phyloP scores from a whole-genome alignment of 306 rosid genomes.

The Quercus variabilis region DNA sequence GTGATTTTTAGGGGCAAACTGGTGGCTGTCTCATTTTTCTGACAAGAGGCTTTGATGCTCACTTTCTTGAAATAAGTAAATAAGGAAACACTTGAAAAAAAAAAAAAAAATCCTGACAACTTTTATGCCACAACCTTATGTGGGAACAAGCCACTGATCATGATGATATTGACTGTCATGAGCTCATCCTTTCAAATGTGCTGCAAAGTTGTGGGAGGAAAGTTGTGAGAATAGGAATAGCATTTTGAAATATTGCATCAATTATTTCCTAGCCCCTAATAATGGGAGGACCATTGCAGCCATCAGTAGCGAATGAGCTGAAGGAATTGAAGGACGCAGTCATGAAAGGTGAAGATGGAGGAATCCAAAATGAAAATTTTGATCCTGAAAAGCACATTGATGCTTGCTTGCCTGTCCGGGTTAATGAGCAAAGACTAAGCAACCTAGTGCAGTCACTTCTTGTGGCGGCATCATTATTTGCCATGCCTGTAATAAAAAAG shows the following conservation, averaged over 20 bases:
- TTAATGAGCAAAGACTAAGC: constrained; percentile 89
- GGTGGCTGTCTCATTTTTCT: too few species aligned
- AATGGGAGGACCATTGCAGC: constrained; percentile 35
- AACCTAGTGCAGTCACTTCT: constrained; percentile 74
- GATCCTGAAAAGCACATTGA: constrained; percentile 87
- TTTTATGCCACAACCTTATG: not conserved
- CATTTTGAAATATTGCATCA: not conserved
- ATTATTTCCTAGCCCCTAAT: constrained; percentile 6
- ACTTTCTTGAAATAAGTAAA: too few species aligned
- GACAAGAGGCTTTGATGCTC: too few species aligned
- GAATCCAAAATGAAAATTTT: constrained; percentile 39
- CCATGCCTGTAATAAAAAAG: constrained; percentile 66
- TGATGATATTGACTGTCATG: not conserved
- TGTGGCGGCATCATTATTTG: constrained; percentile 70
- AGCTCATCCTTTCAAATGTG: not conserved
- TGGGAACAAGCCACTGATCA: not conserved
- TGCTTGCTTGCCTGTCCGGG: constrained; percentile 65
- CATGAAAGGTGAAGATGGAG: not conserved
- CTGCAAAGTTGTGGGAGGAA: not conserved
- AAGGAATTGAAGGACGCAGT: constrained; percentile 69
- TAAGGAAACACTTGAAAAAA: too few species aligned
- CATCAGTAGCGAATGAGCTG: constrained; percentile 59
- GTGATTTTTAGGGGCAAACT: too few species aligned
- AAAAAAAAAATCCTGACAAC: not conserved
- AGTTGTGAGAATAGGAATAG: too few species aligned